These are phyloP conservation scores for Straminergon stramineum DNA, from an alignment of 225 moss, liverwort and hornwort species.

Conservation along the genomic window DNA sequence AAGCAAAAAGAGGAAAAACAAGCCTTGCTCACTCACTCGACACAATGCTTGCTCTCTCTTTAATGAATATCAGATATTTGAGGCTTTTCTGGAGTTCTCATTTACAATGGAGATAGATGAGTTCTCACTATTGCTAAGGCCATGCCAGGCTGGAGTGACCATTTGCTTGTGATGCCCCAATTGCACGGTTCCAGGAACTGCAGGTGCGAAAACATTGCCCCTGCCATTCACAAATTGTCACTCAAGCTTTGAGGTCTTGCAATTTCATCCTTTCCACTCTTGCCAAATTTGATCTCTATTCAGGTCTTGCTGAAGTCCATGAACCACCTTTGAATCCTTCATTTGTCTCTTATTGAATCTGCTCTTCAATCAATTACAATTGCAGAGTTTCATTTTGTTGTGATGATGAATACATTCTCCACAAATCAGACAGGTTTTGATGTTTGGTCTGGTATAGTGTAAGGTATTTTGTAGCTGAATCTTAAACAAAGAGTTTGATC, in stretches of 20 bases:
- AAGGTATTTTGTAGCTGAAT: neutral
- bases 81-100: neutral
- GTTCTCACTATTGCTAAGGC: neutral
- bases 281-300: neutral
- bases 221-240: neutral
- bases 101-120: neutral
- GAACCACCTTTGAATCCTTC: neutral
- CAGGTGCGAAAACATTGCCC: neutral
- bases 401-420: neutral
- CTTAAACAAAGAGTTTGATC: neutral
- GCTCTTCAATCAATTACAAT: neutral
- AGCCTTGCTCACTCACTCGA: neutral
- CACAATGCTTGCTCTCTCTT: neutral
- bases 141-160: neutral
- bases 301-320: neutral
- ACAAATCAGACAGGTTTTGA: neutral
- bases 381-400: neutral
- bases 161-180: neutral
- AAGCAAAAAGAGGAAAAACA: neutral
- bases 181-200: neutral
- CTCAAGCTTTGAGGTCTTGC: neutral
- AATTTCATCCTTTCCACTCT: neutral
- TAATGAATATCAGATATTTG: neutral
- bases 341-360: neutral
- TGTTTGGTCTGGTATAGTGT: neutral